Percentiles rank a stretch among this genome's conserved stretches.
phyloP scores from a whole-genome alignment of 1,284 basidiomycete species.

The Sanghuangporus sanghuang region DNA sequence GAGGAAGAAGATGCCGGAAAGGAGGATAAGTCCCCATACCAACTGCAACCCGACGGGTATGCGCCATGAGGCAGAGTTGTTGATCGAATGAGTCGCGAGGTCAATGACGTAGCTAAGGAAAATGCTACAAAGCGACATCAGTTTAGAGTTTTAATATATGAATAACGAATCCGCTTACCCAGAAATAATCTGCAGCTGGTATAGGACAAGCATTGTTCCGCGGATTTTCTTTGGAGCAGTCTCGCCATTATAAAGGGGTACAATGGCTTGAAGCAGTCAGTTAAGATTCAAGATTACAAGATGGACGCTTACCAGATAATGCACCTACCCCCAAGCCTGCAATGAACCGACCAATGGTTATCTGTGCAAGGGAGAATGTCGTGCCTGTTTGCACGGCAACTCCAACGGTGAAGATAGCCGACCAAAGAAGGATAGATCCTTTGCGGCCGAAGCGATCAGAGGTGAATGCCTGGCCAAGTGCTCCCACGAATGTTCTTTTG shows the following conservation, averaged over 20 bases:
- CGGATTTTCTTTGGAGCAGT: conserved; percentile 72
- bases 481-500: conserved; percentile 63
- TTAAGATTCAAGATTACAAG: not conserved
- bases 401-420: conserved; percentile 68
- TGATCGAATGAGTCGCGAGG: conserved; percentile 58
- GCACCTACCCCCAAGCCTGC: conserved; percentile 77
- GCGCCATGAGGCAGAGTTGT: conserved; percentile 64
- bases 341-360: conserved; percentile 65
- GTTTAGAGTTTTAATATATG: not conserved
- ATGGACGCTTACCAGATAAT: conserved; percentile 44
- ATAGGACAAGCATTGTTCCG: conserved; percentile 68
- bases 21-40: conserved; percentile 59
- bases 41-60: conserved; percentile 66
- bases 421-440: conserved; percentile 73
- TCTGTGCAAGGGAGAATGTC: conserved; percentile 52
- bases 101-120: conserved; percentile 74
- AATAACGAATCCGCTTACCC: conserved; percentile 36
- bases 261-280: conserved; percentile 45
- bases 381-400: conserved; percentile 69
- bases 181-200: conserved; percentile 71
- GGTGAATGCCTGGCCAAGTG: conserved; percentile 70
- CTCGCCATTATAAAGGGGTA: conserved; percentile 79
- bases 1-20: conserved; percentile 68
- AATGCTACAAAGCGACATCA: conserved; percentile 36
- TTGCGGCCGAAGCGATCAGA: conserved; percentile 69